Percentiles rank a stretch among this genome's conserved stretches.
Conservation (phyloP, 1,284 basidiomycete species). For the Malassezia sp. region DNA sequence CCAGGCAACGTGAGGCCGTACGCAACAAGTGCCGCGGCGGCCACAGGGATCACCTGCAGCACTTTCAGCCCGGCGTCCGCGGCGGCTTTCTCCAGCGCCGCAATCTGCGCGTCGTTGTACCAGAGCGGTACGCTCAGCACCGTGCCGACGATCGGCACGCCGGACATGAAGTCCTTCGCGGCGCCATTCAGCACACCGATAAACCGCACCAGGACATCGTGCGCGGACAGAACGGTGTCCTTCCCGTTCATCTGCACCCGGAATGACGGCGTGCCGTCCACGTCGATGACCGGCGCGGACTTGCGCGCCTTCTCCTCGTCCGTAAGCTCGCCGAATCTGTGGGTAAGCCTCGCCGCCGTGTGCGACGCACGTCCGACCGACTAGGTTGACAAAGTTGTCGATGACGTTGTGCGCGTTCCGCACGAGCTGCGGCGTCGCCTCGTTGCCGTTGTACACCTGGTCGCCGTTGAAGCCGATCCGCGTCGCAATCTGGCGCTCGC, state of each 20-base stretch:
- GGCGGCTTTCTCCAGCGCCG: conserved; percentile 63
- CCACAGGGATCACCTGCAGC: conserved; percentile 69
- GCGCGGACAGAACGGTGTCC: conserved; percentile 63
- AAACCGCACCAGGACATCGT: conserved; percentile 77
- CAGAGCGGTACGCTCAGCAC: conserved; percentile 72
- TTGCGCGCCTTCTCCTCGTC: conserved; percentile 59
- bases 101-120: conserved; percentile 61
- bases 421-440: conserved; percentile 85
- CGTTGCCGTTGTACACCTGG: conserved; percentile 74
- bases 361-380: no score
- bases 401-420: conserved; percentile 93
- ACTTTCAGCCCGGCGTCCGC: conserved; percentile 65
- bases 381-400: conserved; percentile 78
- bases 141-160: conserved; percentile 62
- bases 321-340: conserved; percentile 67
- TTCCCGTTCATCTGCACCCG: conserved; percentile 65
- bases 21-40: conserved; percentile 59
- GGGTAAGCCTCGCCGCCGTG: no score
- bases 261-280: conserved; percentile 51
- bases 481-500: conserved; percentile 92
- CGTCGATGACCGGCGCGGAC: conserved; percentile 73
- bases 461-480: conserved; percentile 72
- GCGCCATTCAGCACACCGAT: conserved; percentile 71
- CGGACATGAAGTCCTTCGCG: conserved; percentile 82
- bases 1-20: conserved; percentile 49